Evolutionary conservation across 768 basidiomycete species (phyloP).

Genomic region (Arthromyces matolae): DNA sequence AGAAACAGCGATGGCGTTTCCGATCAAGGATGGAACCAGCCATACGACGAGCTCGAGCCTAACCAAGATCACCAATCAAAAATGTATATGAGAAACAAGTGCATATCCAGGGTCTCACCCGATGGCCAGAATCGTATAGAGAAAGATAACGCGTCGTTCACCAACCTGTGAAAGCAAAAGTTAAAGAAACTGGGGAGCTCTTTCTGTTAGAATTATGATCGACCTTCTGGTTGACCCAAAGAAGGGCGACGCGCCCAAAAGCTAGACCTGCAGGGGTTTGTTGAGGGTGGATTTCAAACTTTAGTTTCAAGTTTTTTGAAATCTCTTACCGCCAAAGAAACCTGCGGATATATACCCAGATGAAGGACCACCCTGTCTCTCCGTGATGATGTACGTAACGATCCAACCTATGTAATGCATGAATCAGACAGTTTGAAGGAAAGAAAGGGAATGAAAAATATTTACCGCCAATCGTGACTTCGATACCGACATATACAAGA

Average conservation of each 20-base stretch:
- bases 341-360: constrained; percentile 25
- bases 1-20: constrained; percentile 58
- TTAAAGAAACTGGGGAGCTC: not conserved
- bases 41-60: constrained; percentile 57
- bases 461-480: constrained; percentile 56
- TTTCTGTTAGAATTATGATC: not conserved
- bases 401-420: constrained; percentile 53
- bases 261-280: not conserved
- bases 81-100: not conserved
- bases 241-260: constrained; percentile 48
- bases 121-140: constrained; percentile 50
- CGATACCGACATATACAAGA: constrained; percentile 66
- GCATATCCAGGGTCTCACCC: constrained; percentile 36
- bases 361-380: constrained; percentile 34
- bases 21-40: constrained; percentile 62
- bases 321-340: constrained; percentile 23
- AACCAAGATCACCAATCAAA: not conserved
- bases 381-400: constrained; percentile 50
- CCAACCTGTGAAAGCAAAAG: constrained; percentile 36
- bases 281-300: constrained; percentile 32
- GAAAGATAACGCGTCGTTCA: constrained; percentile 49
- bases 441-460: not conserved
- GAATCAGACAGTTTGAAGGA: not conserved
- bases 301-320: not conserved
- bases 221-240: constrained; percentile 55